Conservation (phyloP, 305 asterid genomes). For the Coffea humblotiana region DNA sequence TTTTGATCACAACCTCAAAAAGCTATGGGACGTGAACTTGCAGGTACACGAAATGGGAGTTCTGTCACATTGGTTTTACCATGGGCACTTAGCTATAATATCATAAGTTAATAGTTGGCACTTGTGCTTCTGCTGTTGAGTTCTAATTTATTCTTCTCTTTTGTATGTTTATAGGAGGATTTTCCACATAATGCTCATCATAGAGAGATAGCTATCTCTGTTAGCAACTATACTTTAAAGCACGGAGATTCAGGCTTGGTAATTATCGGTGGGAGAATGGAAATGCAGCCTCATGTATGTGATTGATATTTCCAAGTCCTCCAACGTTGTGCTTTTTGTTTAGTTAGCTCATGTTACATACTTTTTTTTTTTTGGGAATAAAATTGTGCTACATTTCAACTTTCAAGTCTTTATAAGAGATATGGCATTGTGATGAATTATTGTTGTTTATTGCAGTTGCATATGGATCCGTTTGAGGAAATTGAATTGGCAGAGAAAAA, state of each 20-base stretch:
- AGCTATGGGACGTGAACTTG: slow-evolving; percentile 91
- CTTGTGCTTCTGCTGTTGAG: not conserved
- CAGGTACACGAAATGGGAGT: slow-evolving; percentile 48
- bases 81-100: not conserved
- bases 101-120: not conserved
- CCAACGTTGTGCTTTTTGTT: not conserved
- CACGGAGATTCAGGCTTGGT: slow-evolving; percentile 94
- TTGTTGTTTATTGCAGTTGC: slow-evolving; percentile 50
- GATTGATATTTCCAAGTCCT: slow-evolving; percentile 23
- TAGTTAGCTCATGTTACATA: too few species aligned
- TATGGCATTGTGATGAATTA: not conserved
- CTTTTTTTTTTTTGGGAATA: not conserved
- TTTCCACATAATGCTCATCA: slow-evolving; percentile 98
- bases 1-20: slow-evolving; percentile 91
- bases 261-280: slow-evolving; percentile 96
- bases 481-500: slow-evolving; percentile 69
- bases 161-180: slow-evolving; percentile 58
- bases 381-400: not conserved
- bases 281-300: slow-evolving; percentile 92
- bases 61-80: slow-evolving; percentile 9
- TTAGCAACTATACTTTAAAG: slow-evolving; percentile 83
- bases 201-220: slow-evolving; percentile 80
- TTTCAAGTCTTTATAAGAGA: not conserved
- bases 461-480: slow-evolving; percentile 93
- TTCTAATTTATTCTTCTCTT: slow-evolving; percentile 13